Conservation (phyloP, 75 land plant species). For the Pinus taeda region DNA sequence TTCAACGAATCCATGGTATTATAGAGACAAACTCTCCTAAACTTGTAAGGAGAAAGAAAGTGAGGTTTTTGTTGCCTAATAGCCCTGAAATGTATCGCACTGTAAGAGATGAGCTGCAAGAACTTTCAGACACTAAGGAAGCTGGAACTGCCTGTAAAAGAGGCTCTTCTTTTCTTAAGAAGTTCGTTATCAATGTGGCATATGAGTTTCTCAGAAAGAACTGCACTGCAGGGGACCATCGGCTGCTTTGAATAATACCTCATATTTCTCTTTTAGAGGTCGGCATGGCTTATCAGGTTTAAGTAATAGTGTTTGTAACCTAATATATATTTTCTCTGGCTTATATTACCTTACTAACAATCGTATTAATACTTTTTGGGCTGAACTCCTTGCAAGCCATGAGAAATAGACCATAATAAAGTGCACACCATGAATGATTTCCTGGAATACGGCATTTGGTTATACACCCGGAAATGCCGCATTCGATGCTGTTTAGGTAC, state of each 20-base stretch:
- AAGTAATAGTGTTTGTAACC: not conserved
- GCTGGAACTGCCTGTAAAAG: constrained; percentile 67
- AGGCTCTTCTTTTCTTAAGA: constrained; percentile 65
- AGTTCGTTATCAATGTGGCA: constrained; percentile 46
- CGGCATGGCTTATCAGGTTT: constrained; percentile 77
- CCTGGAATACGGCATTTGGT: no score
- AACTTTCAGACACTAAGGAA: constrained; percentile 57
- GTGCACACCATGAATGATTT: no score
- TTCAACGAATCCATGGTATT: constrained; percentile 9
- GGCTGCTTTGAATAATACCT: constrained; percentile 45
- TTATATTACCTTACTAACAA: no score
- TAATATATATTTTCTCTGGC: no score
- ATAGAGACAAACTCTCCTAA: constrained; percentile 14
- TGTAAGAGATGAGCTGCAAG: constrained; percentile 45
- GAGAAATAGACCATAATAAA: no score
- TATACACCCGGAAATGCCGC: no score
- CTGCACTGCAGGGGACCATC: constrained; percentile 63
- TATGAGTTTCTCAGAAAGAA: constrained; percentile 79
- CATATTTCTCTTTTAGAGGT: constrained; percentile 70
- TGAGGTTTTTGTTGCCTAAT: constrained; percentile 52
- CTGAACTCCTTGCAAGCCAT: no score
- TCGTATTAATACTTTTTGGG: no score
- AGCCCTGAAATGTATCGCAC: constrained; percentile 33
- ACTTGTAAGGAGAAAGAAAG: constrained; percentile 39
- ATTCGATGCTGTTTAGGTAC: no score